Percentiles rank a stretch among this genome's conserved stretches.
These are phyloP conservation scores for Physocladia obscura DNA, from an alignment of 192 early-diverging fungal species.

Conservation along the genomic window DNA sequence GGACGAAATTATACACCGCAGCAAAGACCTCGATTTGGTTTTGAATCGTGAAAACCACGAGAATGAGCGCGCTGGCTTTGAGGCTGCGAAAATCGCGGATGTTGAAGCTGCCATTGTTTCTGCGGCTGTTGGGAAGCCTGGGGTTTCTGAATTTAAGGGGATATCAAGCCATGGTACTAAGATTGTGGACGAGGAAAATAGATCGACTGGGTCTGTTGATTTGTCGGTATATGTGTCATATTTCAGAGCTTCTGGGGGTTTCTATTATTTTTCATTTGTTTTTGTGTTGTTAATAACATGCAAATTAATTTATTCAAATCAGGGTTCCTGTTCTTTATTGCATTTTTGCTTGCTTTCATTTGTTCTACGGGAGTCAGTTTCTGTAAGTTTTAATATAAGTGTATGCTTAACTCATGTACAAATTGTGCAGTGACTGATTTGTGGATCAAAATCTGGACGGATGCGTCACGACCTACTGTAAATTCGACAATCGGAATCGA, in stretches of 20 bases:
- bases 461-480: slow-evolving; percentile 14
- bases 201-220: slow-evolving; percentile 46
- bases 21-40: not conserved
- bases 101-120: not conserved
- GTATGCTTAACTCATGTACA: not conserved
- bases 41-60: not conserved
- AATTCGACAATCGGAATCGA: not conserved
- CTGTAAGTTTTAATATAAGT: slow-evolving; percentile 8
- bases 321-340: slow-evolving; percentile 24
- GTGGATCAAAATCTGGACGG: slow-evolving; percentile 42
- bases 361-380: slow-evolving; percentile 7
- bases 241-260: slow-evolving; percentile 46
- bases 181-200: slow-evolving; percentile 47
- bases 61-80: slow-evolving; percentile 7
- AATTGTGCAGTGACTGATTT: slow-evolving; percentile 12
- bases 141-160: slow-evolving; percentile 14
- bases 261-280: not conserved
- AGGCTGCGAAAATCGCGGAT: not conserved
- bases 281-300: not conserved
- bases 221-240: slow-evolving; percentile 44
- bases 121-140: not conserved
- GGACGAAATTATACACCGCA: not conserved
- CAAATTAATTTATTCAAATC: not conserved
- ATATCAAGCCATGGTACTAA: slow-evolving; percentile 37
- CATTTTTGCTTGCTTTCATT: slow-evolving; percentile 25